Evolutionary conservation across 179 eudicot genomes (phyloP), one percentile per base, ranked within the genome.

Genomic region (Amaranthus tricolor): DNA sequence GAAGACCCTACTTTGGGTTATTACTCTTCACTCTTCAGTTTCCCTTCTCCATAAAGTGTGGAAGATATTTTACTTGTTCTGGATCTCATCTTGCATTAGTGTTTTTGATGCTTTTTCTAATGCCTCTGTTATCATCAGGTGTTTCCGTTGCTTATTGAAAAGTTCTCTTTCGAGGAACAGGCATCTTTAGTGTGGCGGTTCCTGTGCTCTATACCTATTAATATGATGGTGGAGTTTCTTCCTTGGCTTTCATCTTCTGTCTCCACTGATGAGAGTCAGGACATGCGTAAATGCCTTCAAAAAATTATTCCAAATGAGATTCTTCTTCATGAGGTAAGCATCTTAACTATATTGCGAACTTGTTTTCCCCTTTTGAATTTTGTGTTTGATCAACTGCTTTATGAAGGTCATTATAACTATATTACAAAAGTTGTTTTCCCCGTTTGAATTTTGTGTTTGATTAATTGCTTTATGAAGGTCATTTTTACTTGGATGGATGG

Each of bases 401-500:
- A 11, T 84, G 80, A 61, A 94, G 98, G 92, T 94, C 59, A 87
- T 94, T 62, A 89, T 94, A 63, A 88, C 88, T 79, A 31, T 31
- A 31, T 31, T 31, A 31, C 40, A 4, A 31, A 31, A 31, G 40
- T 31, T 57, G 40, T 54, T 73, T 80, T 47, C 77, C 72, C 52
- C 61, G 17, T 70, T 72, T 74, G 72, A 24, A 17, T 71, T 66
- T 66, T 61, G 47, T 70, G 57, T 77, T 74, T 67, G 19, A 75
- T 76, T 63, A 76, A 12, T 81, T 78, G 63, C 47, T 72, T 45
- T 59, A 11, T 84, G 80, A 61, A 94, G 98, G 92, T 94, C 59
- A 87, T 94, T 62, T 91, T 94, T 66, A 88, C 88, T 79, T 94
- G 98, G 98, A 91, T 94, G 92, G 98, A 90, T 83, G 98, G 97